Conservation (phyloP, 768 basidiomycete species). For the Panus rudis region DNA sequence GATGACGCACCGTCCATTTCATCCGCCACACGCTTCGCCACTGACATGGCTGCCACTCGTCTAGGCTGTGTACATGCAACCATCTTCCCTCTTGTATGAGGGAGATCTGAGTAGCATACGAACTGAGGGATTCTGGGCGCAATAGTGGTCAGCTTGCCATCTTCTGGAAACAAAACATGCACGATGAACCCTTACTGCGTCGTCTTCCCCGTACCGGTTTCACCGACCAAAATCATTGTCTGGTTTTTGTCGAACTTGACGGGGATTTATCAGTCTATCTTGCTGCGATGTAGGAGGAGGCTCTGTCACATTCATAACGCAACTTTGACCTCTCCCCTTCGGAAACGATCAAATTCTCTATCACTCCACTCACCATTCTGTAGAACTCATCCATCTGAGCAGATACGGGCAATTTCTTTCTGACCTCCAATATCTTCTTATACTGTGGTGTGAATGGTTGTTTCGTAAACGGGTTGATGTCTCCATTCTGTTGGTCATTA, state of each 20-base stretch:
- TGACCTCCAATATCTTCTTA: conserved; percentile 74
- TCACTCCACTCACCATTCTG: conserved; percentile 58
- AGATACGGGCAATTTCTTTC: conserved; percentile 89
- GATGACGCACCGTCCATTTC: conserved; percentile 88
- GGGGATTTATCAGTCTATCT: conserved; percentile 19
- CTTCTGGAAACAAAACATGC: not conserved
- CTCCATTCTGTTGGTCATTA: conserved; percentile 48
- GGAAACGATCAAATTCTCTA: conserved; percentile 4
- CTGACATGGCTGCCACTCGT: conserved; percentile 95
- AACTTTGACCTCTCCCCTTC: conserved; percentile 23
- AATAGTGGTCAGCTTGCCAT: conserved; percentile 10
- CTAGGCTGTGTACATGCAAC: conserved; percentile 97
- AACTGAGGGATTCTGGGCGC: conserved; percentile 86
- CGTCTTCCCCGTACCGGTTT: conserved; percentile 94
- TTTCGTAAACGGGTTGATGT: conserved; percentile 86
- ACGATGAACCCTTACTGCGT: conserved; percentile 60
- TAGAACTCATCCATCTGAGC: conserved; percentile 91
- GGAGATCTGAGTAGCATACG: conserved; percentile 88
- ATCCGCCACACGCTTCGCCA: conserved; percentile 96
- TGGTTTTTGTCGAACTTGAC: conserved; percentile 68
- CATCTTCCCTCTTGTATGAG: conserved; percentile 83
- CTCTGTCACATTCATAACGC: conserved; percentile 17
- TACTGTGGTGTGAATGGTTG: conserved; percentile 71
- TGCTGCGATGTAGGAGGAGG: conserved; percentile 11
- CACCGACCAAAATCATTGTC: conserved; percentile 87